Evolutionary conservation across 495 filamentous ascomycete genomes (phyloP).

Genomic region (Penicillium dipodomyicola): DNA sequence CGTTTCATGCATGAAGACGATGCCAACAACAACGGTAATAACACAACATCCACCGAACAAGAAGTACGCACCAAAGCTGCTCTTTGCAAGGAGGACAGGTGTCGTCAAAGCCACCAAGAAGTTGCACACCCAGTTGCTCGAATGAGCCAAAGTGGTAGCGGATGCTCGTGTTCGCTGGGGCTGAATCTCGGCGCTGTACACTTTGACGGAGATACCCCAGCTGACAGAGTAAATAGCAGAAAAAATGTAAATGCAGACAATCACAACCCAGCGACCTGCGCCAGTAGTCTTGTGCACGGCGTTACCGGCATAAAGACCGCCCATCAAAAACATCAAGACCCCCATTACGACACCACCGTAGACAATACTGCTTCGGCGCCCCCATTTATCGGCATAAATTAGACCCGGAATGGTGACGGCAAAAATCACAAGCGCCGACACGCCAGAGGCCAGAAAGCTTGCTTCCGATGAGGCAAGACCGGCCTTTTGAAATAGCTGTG

Average conservation of each 20-base stretch:
- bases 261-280: slow-evolving; percentile 55
- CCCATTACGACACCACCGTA: slow-evolving; percentile 53
- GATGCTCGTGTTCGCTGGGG: slow-evolving; percentile 52
- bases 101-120: slow-evolving; percentile 65
- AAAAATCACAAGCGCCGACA: slow-evolving; percentile 52
- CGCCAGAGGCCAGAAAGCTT: slow-evolving; percentile 54
- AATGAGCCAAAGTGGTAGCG: slow-evolving; percentile 47
- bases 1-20: slow-evolving; percentile 60
- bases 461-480: slow-evolving; percentile 48
- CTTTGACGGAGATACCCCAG: slow-evolving; percentile 55
- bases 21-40: slow-evolving; percentile 49
- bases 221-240: slow-evolving; percentile 42
- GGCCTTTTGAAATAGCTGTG: slow-evolving; percentile 52
- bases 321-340: slow-evolving; percentile 49
- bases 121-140: slow-evolving; percentile 54
- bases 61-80: slow-evolving; percentile 58
- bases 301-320: slow-evolving; percentile 49
- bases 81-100: slow-evolving; percentile 57
- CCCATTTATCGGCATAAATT: slow-evolving; percentile 59
- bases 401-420: slow-evolving; percentile 50
- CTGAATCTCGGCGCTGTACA: slow-evolving; percentile 57
- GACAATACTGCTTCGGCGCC: slow-evolving; percentile 53
- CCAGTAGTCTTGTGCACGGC: slow-evolving; percentile 45
- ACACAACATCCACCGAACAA: slow-evolving; percentile 54
- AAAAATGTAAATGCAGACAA: slow-evolving; percentile 49